A percentile compares a stretch with the other conserved stretches of the same genome.
phyloP scores from a whole-genome alignment of 805 yeast genomes.

The Candida loeiensis region DNA sequence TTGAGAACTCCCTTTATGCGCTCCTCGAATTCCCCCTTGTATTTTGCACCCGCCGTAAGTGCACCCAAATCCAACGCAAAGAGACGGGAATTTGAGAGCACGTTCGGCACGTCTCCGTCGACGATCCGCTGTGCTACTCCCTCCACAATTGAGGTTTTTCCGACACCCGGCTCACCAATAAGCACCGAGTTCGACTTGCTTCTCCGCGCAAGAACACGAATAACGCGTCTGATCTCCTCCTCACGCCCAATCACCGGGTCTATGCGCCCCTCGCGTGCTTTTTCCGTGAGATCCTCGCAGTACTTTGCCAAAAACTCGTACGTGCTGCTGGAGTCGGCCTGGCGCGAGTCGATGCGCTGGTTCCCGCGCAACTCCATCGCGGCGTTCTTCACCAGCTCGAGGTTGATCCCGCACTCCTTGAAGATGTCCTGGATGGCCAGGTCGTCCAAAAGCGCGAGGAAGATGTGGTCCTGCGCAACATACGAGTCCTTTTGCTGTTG shows the following conservation, averaged over 20 bases:
- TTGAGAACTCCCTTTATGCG: conserved; percentile 93
- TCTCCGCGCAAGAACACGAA: conserved; percentile 93
- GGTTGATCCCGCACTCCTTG: conserved; percentile 65
- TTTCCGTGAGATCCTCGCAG: conserved; percentile 90
- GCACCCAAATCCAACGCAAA: conserved; percentile 94
- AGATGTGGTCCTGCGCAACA: conserved; percentile 90
- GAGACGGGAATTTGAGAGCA: conserved; percentile 73
- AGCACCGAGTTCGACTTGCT: conserved; percentile 94
- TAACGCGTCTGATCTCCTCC: conserved; percentile 94
- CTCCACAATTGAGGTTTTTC: conserved; percentile 96
- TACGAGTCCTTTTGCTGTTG: conserved; percentile 85
- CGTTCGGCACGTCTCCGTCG: conserved; percentile 91
- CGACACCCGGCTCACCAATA: conserved; percentile 99
- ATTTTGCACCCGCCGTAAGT: conserved; percentile 96
- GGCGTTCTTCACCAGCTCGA: conserved; percentile 72
- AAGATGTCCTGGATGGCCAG: conserved; percentile 63
- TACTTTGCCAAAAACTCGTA: conserved; percentile 84
- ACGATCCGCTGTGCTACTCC: conserved; percentile 98
- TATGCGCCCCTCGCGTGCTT: conserved; percentile 88
- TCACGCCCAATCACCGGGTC: conserved; percentile 99
- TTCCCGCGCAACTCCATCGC: conserved; percentile 80
- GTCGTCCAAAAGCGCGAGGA: conserved; percentile 83
- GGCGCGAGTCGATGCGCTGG: conserved; percentile 87
- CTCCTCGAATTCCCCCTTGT: conserved; percentile 98
- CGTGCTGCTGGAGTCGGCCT: conserved; percentile 84